A percentile compares a stretch with the other conserved stretches of the same genome.
phyloP scores from a whole-genome alignment of 768 basidiomycete species.

The Pleurotus eryngii region DNA sequence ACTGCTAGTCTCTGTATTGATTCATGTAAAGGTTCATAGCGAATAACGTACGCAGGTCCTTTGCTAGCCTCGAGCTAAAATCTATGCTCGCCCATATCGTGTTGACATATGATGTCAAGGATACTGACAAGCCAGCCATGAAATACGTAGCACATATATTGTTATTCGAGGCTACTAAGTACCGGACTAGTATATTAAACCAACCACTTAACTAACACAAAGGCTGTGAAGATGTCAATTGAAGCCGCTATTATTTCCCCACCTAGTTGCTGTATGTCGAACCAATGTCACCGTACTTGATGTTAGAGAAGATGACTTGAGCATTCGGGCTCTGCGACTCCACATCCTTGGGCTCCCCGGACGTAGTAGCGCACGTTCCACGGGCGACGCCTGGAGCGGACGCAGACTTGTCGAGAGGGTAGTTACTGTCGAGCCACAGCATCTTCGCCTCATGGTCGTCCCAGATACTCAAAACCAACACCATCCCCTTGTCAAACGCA shows the following conservation, averaged over 20 bases:
- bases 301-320: conserved; percentile 37
- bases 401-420: conserved; percentile 20
- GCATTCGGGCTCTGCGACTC: conserved; percentile 25
- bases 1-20: conserved; percentile 7
- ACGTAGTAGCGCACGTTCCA: conserved; percentile 35
- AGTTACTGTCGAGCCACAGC: conserved; percentile 39
- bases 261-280: conserved; percentile 24
- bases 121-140: too few relatives aligned
- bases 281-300: conserved; percentile 36
- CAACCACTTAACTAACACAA: too few relatives aligned
- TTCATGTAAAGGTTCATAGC: too few relatives aligned
- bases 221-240: too few relatives aligned
- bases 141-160: too few relatives aligned
- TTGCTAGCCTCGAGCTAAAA: conserved; percentile 19
- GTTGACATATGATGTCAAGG: conserved; percentile 22
- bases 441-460: conserved; percentile 38
- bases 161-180: too few relatives aligned
- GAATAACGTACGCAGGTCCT: conserved; percentile 16
- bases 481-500: conserved; percentile 32
- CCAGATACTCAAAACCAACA: conserved; percentile 35
- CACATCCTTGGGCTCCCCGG: conserved; percentile 33
- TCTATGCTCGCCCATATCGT: conserved; percentile 19
- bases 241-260: too few relatives aligned
- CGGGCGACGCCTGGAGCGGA: conserved; percentile 28
- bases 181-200: too few relatives aligned